Percentiles rank a stretch among this genome's conserved stretches.
Evolutionary conservation across 2,329 filamentous ascomycete genomes (phyloP).

Genomic region (Aspergillus oerlinghausenensis): DNA sequence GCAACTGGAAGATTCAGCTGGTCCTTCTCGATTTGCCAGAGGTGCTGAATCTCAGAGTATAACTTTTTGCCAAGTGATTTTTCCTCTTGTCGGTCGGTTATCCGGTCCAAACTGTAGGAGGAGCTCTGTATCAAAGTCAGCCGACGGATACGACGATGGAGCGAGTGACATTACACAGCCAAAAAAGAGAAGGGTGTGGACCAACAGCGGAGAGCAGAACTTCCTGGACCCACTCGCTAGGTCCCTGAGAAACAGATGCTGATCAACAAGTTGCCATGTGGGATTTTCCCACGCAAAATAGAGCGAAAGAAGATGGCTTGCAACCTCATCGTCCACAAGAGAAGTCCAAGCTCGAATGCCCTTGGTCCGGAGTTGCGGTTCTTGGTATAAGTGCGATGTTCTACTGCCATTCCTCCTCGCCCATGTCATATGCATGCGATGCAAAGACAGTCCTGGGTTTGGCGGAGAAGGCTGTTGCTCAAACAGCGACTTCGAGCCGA

Average conservation of each 20-base stretch:
- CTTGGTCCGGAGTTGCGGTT: slow-evolving; percentile 11
- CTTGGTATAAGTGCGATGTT: slow-evolving; percentile 2
- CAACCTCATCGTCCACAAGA: slow-evolving; percentile 17
- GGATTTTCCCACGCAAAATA: slow-evolving; percentile 25
- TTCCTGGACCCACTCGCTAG: slow-evolving; percentile 11
- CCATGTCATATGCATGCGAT: slow-evolving; percentile 14
- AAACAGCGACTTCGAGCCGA: slow-evolving; percentile 5
- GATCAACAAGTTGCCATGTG: slow-evolving; percentile 21
- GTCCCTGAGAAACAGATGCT: slow-evolving; percentile 16
- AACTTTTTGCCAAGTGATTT: slow-evolving; percentile 17
- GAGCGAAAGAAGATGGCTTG: slow-evolving; percentile 20
- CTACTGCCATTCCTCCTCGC: slow-evolving; percentile 2
- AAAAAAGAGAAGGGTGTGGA: slow-evolving; percentile 18
- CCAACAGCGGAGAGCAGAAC: slow-evolving; percentile 18
- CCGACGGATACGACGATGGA: not conserved
- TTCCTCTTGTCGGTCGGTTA: slow-evolving; percentile 20
- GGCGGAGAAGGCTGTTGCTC: slow-evolving; percentile 5
- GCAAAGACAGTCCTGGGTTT: slow-evolving; percentile 10
- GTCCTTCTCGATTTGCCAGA: slow-evolving; percentile 16
- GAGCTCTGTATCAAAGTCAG: slow-evolving; percentile 15
- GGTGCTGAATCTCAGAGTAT: slow-evolving; percentile 16
- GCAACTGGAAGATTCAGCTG: slow-evolving; percentile 12
- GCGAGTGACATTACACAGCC: slow-evolving; percentile 15
- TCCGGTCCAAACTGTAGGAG: slow-evolving; percentile 18
- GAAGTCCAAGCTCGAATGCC: slow-evolving; percentile 17